phyloP scores from a whole-genome alignment of 2,329 filamentous ascomycete genomes.

The Coniochaeta sp. region DNA sequence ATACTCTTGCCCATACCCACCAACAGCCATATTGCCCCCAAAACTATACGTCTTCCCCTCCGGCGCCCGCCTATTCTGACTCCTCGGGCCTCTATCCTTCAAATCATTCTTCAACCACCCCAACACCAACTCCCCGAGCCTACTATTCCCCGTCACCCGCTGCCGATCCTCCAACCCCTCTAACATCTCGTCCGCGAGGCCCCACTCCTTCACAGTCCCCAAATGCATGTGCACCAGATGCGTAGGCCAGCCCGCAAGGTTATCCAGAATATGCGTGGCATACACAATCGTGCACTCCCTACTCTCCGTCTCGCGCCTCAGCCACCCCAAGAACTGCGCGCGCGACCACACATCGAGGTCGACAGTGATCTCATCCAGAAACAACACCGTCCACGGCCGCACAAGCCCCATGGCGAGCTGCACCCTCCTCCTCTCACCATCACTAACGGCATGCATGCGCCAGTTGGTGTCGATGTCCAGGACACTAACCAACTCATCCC shows the following conservation, averaged over 20 bases:
- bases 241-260: slow-evolving; percentile 88
- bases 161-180: slow-evolving; percentile 34
- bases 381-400: slow-evolving; percentile 81
- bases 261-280: slow-evolving; percentile 94
- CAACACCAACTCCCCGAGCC: slow-evolving; percentile 80
- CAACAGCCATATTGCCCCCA: slow-evolving; percentile 36
- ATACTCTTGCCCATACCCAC: slow-evolving; percentile 51
- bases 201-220: slow-evolving; percentile 83
- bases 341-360: slow-evolving; percentile 85
- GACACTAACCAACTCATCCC: slow-evolving; percentile 81
- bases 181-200: slow-evolving; percentile 63
- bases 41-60: slow-evolving; percentile 59
- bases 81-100: slow-evolving; percentile 69
- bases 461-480: slow-evolving; percentile 87
- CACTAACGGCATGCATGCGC: slow-evolving; percentile 94
- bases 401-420: slow-evolving; percentile 95
- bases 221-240: slow-evolving; percentile 95
- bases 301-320: slow-evolving; percentile 78
- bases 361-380: slow-evolving; percentile 95
- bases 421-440: slow-evolving; percentile 85
- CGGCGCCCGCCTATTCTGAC: slow-evolving; percentile 41
- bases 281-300: slow-evolving; percentile 90
- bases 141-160: slow-evolving; percentile 61
- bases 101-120: slow-evolving; percentile 81
- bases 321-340: slow-evolving; percentile 75